Conservation (phyloP, 139 green algal species). For the Chlorella sorokiniana region DNA sequence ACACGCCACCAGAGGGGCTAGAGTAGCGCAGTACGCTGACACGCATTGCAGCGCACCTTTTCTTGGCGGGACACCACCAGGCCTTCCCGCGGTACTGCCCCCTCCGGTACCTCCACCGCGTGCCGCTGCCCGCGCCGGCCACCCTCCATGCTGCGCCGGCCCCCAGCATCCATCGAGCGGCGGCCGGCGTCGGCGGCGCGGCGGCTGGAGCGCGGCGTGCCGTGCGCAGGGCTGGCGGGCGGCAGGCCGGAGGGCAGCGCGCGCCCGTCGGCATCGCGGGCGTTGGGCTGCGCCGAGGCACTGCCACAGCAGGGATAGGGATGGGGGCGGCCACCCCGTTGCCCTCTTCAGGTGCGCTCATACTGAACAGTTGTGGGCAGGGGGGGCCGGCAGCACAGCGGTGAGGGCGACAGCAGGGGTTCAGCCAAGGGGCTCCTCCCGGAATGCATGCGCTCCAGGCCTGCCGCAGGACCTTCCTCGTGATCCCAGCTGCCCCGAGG, state of each 20-base stretch:
- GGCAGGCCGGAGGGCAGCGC: neutral
- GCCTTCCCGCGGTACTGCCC: constrained; percentile 11
- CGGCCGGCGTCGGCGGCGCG: neutral
- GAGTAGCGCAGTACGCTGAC: neutral
- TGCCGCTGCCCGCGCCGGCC: constrained; percentile 6
- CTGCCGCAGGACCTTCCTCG: too few relatives aligned
- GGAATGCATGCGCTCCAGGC: too few relatives aligned
- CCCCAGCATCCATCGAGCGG: neutral
- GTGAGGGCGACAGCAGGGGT: too few relatives aligned
- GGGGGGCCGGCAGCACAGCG: too few relatives aligned
- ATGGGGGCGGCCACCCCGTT: too few relatives aligned
- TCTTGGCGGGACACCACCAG: constrained; percentile 38
- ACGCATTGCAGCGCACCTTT: constrained; percentile 4
- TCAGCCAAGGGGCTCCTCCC: too few relatives aligned
- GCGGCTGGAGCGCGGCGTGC: neutral
- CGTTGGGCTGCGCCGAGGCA: neutral
- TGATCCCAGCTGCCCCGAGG: too few relatives aligned
- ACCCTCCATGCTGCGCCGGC: neutral
- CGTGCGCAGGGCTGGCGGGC: neutral
- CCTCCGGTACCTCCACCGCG: constrained; percentile 32
- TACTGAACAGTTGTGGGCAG: too few relatives aligned
- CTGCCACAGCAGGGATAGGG: neutral
- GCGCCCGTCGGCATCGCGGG: too few relatives aligned
- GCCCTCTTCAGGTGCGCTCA: too few relatives aligned
- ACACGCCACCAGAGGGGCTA: neutral